Evolutionary conservation across 805 yeast genomes (phyloP).

Genomic region (Lipomyces spencermartinsiae): DNA sequence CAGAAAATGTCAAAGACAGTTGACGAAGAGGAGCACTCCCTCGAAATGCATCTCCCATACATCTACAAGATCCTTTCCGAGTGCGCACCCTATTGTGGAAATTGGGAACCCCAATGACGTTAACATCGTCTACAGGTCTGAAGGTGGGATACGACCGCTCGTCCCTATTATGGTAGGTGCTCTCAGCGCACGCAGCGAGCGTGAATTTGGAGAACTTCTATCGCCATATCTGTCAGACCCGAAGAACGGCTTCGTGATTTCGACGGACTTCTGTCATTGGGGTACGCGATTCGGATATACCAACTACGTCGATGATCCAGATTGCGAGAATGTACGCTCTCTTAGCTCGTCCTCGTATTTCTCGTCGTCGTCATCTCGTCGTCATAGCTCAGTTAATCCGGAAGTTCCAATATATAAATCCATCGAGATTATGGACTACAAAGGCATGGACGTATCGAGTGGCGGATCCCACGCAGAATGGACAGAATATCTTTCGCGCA

Average conservation of each 20-base stretch:
- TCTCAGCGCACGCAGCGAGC: slow-evolving; percentile 54
- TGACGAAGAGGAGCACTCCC: slow-evolving; percentile 88
- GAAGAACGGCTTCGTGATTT: slow-evolving; percentile 72
- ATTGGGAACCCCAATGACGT: not conserved
- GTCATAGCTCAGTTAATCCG: slow-evolving; percentile 28
- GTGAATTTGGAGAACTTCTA: slow-evolving; percentile 56
- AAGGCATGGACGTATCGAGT: slow-evolving; percentile 69
- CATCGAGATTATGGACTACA: slow-evolving; percentile 73
- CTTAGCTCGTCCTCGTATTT: slow-evolving; percentile 3
- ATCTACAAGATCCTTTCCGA: slow-evolving; percentile 57
- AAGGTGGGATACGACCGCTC: slow-evolving; percentile 47
- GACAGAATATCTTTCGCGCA: slow-evolving; percentile 66
- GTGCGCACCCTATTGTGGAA: slow-evolving; percentile 15
- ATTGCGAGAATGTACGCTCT: slow-evolving; percentile 19
- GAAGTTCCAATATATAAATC: slow-evolving; percentile 66
- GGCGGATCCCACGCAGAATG: slow-evolving; percentile 64
- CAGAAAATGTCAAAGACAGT: slow-evolving; percentile 60
- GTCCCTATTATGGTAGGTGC: slow-evolving; percentile 84
- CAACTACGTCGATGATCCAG: slow-evolving; percentile 44
- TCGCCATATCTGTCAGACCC: slow-evolving; percentile 61
- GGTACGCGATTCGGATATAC: slow-evolving; percentile 56
- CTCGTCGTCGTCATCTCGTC: not conserved
- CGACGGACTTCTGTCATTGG: slow-evolving; percentile 98
- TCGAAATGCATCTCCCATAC: slow-evolving; percentile 93
- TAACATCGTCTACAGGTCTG: slow-evolving; percentile 9